These are phyloP conservation scores for Apiospora kogelbergensis DNA, from an alignment of 2,329 filamentous ascomycete genomes.

Conservation along the genomic window DNA sequence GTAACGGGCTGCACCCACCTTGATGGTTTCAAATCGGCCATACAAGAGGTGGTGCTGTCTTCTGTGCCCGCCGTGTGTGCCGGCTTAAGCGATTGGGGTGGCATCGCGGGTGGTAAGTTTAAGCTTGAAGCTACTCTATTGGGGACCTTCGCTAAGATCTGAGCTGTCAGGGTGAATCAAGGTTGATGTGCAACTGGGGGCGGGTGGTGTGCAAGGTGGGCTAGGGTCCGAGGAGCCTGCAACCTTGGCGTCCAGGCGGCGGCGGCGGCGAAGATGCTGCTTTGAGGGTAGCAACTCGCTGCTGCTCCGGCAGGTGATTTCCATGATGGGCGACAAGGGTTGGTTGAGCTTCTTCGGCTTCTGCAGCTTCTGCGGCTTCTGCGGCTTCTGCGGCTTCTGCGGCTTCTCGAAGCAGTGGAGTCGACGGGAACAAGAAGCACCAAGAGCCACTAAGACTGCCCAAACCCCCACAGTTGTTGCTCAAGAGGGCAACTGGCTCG, in stretches of 20 bases:
- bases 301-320: too few species aligned
- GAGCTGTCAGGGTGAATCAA: slow-evolving; percentile 1
- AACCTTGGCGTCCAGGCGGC: background rate
- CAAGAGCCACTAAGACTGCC: background rate
- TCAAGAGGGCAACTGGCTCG: background rate
- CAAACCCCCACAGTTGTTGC: background rate
- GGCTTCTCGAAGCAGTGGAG: slow-evolving; percentile 4
- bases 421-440: background rate
- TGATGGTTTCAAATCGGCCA: background rate
- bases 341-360: too few species aligned
- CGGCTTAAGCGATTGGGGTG: background rate
- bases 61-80: too few species aligned
- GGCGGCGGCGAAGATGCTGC: background rate
- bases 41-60: background rate
- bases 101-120: background rate
- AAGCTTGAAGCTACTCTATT: background rate
- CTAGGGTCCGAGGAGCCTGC: background rate
- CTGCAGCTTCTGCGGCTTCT: background rate
- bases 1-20: background rate
- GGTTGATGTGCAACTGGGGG: background rate
- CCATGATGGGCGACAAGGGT: background rate
- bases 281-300: too few species aligned
- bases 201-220: background rate
- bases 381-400: background rate
- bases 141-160: background rate